Percentiles rank a stretch among this genome's conserved stretches.
Evolutionary conservation across 2,329 filamentous ascomycete species (phyloP).

Genomic region (Penicillium decumbens): DNA sequence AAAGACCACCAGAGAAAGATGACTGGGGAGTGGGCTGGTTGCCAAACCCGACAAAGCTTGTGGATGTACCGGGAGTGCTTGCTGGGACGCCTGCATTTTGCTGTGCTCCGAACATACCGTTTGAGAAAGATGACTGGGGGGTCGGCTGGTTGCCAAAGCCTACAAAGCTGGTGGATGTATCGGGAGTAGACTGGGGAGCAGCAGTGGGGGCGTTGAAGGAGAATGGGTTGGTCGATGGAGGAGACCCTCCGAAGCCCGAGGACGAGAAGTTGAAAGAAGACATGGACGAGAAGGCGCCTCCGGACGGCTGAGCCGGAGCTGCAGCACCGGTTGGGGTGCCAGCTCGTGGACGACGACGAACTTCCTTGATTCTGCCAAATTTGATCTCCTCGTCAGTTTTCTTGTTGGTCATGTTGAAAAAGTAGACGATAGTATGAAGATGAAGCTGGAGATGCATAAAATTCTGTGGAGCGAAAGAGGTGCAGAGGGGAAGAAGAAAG

Average conservation of each 20-base stretch:
- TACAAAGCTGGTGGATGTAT: slow-evolving; percentile 8
- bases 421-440: neutral
- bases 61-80: slow-evolving; percentile 1
- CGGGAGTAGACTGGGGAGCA: slow-evolving; percentile 3
- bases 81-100: slow-evolving; percentile 7
- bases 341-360: slow-evolving; percentile 17
- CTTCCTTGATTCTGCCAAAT: slow-evolving; percentile 28
- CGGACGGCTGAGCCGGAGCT: slow-evolving; percentile 5
- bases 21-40: slow-evolving; percentile 7
- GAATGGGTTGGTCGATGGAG: slow-evolving; percentile 16
- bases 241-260: slow-evolving; percentile 9
- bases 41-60: slow-evolving; percentile 12
- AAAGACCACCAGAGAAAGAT: slow-evolving; percentile 10
- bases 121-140: slow-evolving; percentile 8
- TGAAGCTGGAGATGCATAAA: neutral
- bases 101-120: slow-evolving; percentile 12
- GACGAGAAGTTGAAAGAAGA: slow-evolving; percentile 16
- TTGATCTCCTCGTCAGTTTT: slow-evolving; percentile 1
- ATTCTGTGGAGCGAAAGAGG: neutral
- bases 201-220: slow-evolving; percentile 9
- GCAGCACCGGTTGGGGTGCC: slow-evolving; percentile 15
- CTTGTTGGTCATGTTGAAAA: neutral
- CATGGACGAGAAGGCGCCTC: slow-evolving; percentile 11
- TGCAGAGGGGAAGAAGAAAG: neutral
- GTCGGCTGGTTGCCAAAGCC: slow-evolving; percentile 12